A percentile compares a stretch with the other conserved stretches of the same genome.
phyloP scores from a whole-genome alignment of 192 early-diverging fungal genomes.

The Backusella sp. region DNA sequence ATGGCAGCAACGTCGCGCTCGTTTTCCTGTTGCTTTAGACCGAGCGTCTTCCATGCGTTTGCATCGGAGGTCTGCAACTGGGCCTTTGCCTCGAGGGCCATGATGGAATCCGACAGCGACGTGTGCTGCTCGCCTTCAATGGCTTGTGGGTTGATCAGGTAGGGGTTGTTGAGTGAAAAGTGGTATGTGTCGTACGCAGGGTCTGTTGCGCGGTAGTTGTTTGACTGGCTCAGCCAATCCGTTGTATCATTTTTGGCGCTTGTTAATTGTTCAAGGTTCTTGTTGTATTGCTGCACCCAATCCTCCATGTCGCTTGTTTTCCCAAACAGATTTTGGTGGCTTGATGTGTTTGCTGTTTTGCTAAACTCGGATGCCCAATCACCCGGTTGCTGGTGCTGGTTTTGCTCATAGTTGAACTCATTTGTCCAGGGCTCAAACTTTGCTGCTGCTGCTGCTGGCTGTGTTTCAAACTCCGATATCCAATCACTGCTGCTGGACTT shows the following conservation, averaged over 20 bases:
- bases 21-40: constrained; percentile 91
- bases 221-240: constrained; percentile 55
- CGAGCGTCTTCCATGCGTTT: constrained; percentile 79
- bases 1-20: constrained; percentile 93
- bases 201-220: constrained; percentile 44
- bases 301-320: constrained; percentile 54
- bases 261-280: constrained; percentile 67
- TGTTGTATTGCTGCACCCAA: constrained; percentile 68
- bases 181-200: constrained; percentile 63
- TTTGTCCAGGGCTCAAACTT: constrained; percentile 9
- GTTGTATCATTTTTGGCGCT: constrained; percentile 63
- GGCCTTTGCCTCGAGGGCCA: constrained; percentile 86
- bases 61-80: constrained; percentile 79
- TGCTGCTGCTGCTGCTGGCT: not conserved
- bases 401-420: constrained; percentile 25
- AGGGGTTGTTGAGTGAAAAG: constrained; percentile 80
- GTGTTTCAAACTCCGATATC: constrained; percentile 34
- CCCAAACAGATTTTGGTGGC: constrained; percentile 46
- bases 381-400: not conserved
- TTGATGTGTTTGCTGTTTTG: constrained; percentile 16
- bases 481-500: constrained; percentile 17
- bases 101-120: constrained; percentile 81
- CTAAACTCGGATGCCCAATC: constrained; percentile 21
- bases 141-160: constrained; percentile 46
- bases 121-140: constrained; percentile 51